Evolutionary conservation across 768 basidiomycete genomes (phyloP), one percentile per base, ranked within the genome.

Genomic region (Kwoniella bestiolae): DNA sequence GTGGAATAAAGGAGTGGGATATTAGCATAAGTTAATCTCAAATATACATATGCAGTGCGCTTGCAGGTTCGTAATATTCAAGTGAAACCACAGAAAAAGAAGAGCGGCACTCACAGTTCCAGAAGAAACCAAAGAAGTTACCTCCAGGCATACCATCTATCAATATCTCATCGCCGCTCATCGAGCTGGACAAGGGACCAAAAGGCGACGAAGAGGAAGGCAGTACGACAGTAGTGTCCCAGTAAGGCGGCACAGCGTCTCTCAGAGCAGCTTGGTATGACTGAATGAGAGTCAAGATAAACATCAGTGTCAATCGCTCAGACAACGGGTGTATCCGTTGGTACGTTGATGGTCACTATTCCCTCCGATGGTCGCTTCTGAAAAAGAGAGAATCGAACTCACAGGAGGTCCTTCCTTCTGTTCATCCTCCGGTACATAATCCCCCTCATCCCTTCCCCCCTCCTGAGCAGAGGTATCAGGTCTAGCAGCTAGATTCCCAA

Each of bases 181-280:
- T 80, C 14, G 80, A 79, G 63, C 76, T 75, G 0, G 79, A 89
- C 38, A 92, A 89, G 29, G 86, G 78, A 26, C 79, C 79, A 51
- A 80, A 80, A 8, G 79, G 79, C 6, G 78, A 79, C 8, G 67
- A 64, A 5, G 75, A 74, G 0, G 75, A 78, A 0, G 92, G 92
- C 0, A 94, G 88, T 66, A 94, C 91, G 8, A 97, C 87, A 0
- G 92, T 94, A 0, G 91, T 97, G 77, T 99, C 95, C 91, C 93
- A 97, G 81, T 99, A 99, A 0, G 92, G 86, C 0, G 96, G 96
- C 0, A 91, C 94, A 0, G 91, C 87, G 76, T 99, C 95, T 29
- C 89, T 86, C 67, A 92, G 89, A 2, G 95, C 96, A 16, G 89
- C 86, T 12, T 88, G 85, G 75, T 99, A 99, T 0, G 93, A 87